Evolutionary conservation across 768 basidiomycete species (phyloP), one percentile per base, ranked within the genome.

Genomic region (Pleurotus giganteus): DNA sequence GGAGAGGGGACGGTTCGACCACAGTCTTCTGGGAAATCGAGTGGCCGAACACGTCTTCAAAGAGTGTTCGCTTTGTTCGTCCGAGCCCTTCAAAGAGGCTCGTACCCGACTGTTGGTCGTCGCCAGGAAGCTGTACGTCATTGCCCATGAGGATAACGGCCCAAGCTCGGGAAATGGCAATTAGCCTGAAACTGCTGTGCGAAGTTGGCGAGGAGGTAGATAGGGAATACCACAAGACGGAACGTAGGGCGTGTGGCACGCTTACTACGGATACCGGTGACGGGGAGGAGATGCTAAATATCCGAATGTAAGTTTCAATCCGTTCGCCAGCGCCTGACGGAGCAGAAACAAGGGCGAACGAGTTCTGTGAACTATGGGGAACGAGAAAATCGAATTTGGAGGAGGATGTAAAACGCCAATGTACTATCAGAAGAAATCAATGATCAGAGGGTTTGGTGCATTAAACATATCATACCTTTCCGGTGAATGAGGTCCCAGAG

Each of bases 1-100:
- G 36, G 24, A 44, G 27, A 21, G 57, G 45, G 36, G 54, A 21
- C 4, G 54, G 45, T n/a, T 58, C 51, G 23, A 62, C 53, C 28
- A 52, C 29, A 11, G 58, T 49, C 15, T 67, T 58, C 29, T 64
- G 57, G 60, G 94, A 84, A 2, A 88, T 88, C 41, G 90, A 82
- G 56, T 81, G 74, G 34, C 94, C 94, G 64, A 96, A 97, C 64
- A 95, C 90, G 64, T 95, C 93, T 67, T 92, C 88, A 71, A 95
- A 92, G 5, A 97, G 73, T 6, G 91, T 88, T 55, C 77, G 73
- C 58, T 60, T 75, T 60, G 59, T 63, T 53, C 63, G 64, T 32
- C 56, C 34, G 8, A 64, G 56, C 19, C 62, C 64, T 45, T 66
- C 63, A 47, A 55, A 65, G 54, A 77, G 70, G 36, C 67, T 75